Percentiles rank a stretch among this genome's conserved stretches.
Conservation (phyloP, 2,329 filamentous ascomycete genomes). For the Moelleriella libera region DNA sequence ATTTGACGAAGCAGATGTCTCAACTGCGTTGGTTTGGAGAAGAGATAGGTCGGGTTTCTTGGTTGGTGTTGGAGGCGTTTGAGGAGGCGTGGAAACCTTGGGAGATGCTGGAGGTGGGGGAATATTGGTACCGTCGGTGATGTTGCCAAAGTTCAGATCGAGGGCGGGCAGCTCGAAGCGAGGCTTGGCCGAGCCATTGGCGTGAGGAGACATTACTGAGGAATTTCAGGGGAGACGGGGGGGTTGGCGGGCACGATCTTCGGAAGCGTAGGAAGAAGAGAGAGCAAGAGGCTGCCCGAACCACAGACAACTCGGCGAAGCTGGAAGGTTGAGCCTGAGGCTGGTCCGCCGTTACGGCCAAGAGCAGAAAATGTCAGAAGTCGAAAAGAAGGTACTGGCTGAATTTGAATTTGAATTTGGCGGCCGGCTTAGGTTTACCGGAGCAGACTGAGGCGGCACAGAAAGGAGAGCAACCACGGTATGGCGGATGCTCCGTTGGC, state of each 20-base stretch:
- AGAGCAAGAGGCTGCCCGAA: no score
- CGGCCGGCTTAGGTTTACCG: not conserved
- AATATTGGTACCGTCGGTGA: slow-evolving; percentile 48
- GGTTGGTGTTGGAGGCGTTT: slow-evolving; percentile 11
- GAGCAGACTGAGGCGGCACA: not conserved
- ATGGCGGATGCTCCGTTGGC: not conserved
- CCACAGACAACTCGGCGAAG: not conserved
- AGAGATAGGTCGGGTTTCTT: slow-evolving; percentile 8
- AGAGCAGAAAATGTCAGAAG: not conserved
- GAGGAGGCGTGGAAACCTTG: slow-evolving; percentile 30
- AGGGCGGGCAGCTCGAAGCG: slow-evolving; percentile 44
- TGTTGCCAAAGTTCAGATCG: slow-evolving; percentile 41
- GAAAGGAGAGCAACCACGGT: slow-evolving; percentile 4
- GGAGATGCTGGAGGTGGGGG: slow-evolving; percentile 44
- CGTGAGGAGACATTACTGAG: slow-evolving; percentile 16
- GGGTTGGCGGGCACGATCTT: no score
- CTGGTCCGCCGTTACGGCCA: not conserved
- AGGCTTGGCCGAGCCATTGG: slow-evolving; percentile 13
- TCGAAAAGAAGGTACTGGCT: not conserved
- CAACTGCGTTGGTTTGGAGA: not conserved
- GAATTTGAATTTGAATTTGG: not conserved
- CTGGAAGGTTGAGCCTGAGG: not conserved
- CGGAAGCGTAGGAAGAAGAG: no score
- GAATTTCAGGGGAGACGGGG: not conserved
- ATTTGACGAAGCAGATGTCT: slow-evolving; percentile 12